Evolutionary conservation across 1,284 basidiomycete species (phyloP), one percentile per base, ranked within the genome.

Genomic region (Kwoniella shivajii): DNA sequence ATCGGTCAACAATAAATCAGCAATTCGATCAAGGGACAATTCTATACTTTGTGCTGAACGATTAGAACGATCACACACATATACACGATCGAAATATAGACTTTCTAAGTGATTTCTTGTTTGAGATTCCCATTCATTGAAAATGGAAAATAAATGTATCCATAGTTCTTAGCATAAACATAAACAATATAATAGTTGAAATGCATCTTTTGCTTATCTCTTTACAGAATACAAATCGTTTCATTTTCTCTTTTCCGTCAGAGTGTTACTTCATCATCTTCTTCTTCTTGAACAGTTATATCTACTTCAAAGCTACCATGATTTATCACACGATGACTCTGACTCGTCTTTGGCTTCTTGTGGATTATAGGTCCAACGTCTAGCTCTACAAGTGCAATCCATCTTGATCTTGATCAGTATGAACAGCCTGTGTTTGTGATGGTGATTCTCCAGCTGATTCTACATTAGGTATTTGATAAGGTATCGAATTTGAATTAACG

Each of bases 1-100:
- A 52, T 69, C 37, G 67, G 67, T 46, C 44, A 56, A 45, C 52
- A 60, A 45, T 63, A 60, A 57, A 49, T 31, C 22, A 20, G 24
- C n/a, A 16, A 22, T 51, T 31, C n/a, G 24, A 51, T 9, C 27
- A 20, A 27, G 26, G 27, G 6, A 39, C 22, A 27, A 10, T 10
- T 44, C 20, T 16, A 42, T 50, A 26, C 26, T 14, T 24, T 38
- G 37, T 24, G 14, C n/a, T 22, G 44, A 48, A 10, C 37, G 46
- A 9, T 1, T 16, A 34, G 34, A n/a, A 9, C n/a, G 36, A 52
- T 22, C 41, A 22, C 20, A 10, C 33, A 50, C 22, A 37, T 33
- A 41, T n/a, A 50, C 34, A 50, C 31, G n/a, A n/a, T 20, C 11
- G 29, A 34, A 31, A 48, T 36, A 41, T 20, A 51, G 38, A 43